Base-by-base conservation (phyloP, 2,329 filamentous ascomycete genomes). In the Pezicula carpinea region DNA sequence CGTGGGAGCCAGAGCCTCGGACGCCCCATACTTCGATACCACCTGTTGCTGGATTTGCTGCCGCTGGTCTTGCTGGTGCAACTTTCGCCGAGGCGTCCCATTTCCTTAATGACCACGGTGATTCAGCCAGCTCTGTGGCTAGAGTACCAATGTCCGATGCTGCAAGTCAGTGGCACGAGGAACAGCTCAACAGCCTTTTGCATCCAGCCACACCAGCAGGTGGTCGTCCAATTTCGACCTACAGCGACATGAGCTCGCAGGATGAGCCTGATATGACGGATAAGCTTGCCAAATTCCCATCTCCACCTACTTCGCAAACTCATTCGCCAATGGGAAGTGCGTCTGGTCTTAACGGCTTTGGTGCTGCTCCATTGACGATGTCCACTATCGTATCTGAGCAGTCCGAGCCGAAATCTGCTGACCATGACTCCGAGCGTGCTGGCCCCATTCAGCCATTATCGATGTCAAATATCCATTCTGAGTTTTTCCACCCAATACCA, bases 201-300 rank as follows among this genome's bases (percentile, higher is more conserved):
- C 50, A 49, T n/a, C 49, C 54, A 36, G 46, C 47, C 17, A 39
- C 50, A 13, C 39, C 54, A n/a, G 51, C 51, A 32, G 38, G 47
- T 22, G 67, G 67, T 15, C 65, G 75, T 36, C 72, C 73, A 10
- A 53, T 71, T n/a, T 78, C 56, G 13, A 73, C 74, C 2, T 76
- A 76, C 53, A 79, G 75, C 56, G 76, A 80, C 56, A 69, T 71
- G 23, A 72, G 73, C 47, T 71, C 73, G 8, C 76, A 80, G 52
- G 68, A 74, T 51, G 74, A 77, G 35, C 60, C 61, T 13, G 71
- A 74, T 19, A 69, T 80, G 60, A 72, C 72, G 15, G 69, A 73
- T 47, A 77, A 74, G 55, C 64, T 82, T 41, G 70, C 72, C 14
- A 70, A 73, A 53, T 80, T 80, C 65, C 76, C 77, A 2, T 68